Base-by-base conservation (phyloP, 805 yeast genomes). In the Blastobotrys robertii region DNA sequence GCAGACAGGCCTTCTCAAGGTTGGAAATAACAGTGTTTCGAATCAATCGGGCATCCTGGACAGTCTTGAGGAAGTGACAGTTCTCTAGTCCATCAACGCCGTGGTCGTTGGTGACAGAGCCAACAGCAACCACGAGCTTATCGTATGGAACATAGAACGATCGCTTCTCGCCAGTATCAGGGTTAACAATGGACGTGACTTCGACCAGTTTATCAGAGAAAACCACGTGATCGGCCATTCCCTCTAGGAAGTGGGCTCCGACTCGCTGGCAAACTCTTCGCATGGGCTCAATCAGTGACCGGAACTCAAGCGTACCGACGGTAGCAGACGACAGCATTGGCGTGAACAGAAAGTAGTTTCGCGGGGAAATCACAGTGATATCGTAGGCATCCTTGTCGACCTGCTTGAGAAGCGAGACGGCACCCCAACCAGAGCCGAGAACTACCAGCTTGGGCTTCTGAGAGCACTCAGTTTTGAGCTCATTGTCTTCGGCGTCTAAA, bases 381-480 rank as follows among this genome's bases (percentile, higher is more conserved):
- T 78, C 79, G 57, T 77, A 79, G 50, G 73, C 75, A 35, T 72
- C 72, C 16, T 73, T 68, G 45, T 68, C 67, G 42, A 79, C 55
- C 37, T 65, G 63, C 53, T 73, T 76, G 50, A 79, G 64, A 8
- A 78, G 53, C 10, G 79, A 76, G 25, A 76, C 82, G 7, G 82
- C 71, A 2, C 82, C 85, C 85, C 85, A 79, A 37, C 85, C 85
- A 32, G 79, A 71, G 12, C 85, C 85, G 30, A 79, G 63, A 30
- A 79, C 66, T 3, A 79, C 83, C 41, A 79, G 61, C 46, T 70
- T 70, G 30, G 81, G 81, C 56, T 70, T 76, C 47, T 63, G 8
- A n/a, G 44, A 28, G 13, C 34, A 12, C 11, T 15, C 44, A 5
- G 33, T 19, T 34, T 45, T 48, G 2, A 60, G 68, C 14, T 64